These are phyloP conservation scores for Saturnispora gosingensis DNA, from an alignment of 805 yeast species.

Conservation along the genomic window DNA sequence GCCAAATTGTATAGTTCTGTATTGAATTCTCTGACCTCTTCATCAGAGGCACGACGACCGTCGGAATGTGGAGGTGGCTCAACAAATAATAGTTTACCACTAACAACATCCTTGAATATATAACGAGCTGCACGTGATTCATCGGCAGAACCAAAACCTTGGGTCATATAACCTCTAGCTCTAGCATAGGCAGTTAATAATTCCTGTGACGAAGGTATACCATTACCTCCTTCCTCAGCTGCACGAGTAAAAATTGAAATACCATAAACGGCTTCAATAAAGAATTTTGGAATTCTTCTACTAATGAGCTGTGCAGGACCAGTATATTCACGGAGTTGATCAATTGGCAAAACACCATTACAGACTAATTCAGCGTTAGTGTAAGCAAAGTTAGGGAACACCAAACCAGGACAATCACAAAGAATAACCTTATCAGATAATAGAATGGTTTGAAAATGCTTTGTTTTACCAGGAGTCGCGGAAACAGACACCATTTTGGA, in stretches of 20 bases:
- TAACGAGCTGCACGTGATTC: slow-evolving; percentile 91
- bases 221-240: slow-evolving; percentile 80
- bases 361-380: slow-evolving; percentile 95
- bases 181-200: slow-evolving; percentile 85
- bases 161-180: slow-evolving; percentile 96
- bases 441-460: slow-evolving; percentile 94
- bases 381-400: slow-evolving; percentile 94
- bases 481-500: slow-evolving; percentile 97
- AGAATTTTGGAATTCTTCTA: slow-evolving; percentile 81
- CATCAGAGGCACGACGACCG: slow-evolving; percentile 41
- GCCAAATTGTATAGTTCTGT: slow-evolving; percentile 59
- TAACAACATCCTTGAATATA: slow-evolving; percentile 88
- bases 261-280: slow-evolving; percentile 87
- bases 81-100: slow-evolving; percentile 76
- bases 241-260: slow-evolving; percentile 73
- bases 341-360: slow-evolving; percentile 97
- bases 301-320: slow-evolving; percentile 84
- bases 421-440: slow-evolving; percentile 73
- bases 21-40: slow-evolving; percentile 60
- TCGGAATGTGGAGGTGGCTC: slow-evolving; percentile 81
- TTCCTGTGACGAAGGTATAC: slow-evolving; percentile 84
- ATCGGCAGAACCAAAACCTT: slow-evolving; percentile 95
- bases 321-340: slow-evolving; percentile 85
- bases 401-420: slow-evolving; percentile 99
- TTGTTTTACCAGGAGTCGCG: slow-evolving; percentile 97